Evolutionary conservation across 192 early-diverging fungal species (phyloP).

Genomic region (Coemansia sp.): DNA sequence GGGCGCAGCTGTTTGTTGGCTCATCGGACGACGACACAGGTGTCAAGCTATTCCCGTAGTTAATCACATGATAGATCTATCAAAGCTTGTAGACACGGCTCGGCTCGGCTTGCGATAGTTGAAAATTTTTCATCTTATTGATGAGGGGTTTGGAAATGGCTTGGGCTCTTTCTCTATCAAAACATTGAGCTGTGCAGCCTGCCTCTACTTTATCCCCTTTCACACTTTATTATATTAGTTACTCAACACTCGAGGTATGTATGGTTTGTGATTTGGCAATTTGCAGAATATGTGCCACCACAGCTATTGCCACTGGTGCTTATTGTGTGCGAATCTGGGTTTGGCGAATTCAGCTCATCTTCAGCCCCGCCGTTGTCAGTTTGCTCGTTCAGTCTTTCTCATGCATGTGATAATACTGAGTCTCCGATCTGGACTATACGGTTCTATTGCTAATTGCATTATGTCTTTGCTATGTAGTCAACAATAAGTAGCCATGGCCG

Average conservation of each 20-base stretch:
- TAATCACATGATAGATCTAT: not conserved
- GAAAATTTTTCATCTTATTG: constrained; percentile 9
- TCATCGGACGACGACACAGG: constrained; percentile 68
- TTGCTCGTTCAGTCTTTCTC: too few relatives aligned
- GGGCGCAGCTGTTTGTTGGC: constrained; percentile 73
- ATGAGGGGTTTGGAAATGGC: not conserved
- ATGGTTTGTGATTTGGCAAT: not conserved
- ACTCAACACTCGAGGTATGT: not conserved
- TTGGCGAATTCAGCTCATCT: not conserved
- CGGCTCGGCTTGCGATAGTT: constrained; percentile 6
- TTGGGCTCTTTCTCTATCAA: not conserved
- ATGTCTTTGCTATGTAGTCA: too few relatives aligned
- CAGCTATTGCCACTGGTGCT: not conserved
- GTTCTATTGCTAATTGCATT: too few relatives aligned
- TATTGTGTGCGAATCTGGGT: not conserved
- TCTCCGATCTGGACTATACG: too few relatives aligned
- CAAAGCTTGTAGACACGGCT: constrained; percentile 3
- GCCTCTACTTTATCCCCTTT: not conserved
- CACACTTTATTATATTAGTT: not conserved
- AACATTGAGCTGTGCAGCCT: not conserved
- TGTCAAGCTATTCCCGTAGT: constrained; percentile 73
- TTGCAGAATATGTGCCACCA: not conserved
- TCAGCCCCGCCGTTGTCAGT: not conserved
- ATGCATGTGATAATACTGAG: too few relatives aligned
- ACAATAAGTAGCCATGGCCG: constrained; percentile 7